phyloP scores from a whole-genome alignment of 768 basidiomycete genomes.

The Hygrocybe coccinea region DNA sequence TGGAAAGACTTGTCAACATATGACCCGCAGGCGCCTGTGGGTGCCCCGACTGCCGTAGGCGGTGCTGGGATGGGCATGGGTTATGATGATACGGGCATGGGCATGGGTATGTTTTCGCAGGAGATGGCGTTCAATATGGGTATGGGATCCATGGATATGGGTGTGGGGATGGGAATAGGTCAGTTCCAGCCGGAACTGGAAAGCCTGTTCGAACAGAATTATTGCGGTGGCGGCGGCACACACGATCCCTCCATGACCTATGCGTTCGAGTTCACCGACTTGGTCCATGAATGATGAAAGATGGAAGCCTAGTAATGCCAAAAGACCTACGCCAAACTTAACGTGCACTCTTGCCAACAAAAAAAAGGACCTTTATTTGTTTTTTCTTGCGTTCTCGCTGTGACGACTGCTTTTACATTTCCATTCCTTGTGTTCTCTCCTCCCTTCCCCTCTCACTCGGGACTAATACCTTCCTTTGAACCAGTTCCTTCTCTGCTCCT shows the following conservation, averaged over 20 bases:
- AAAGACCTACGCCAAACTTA: background rate
- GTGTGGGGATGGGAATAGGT: background rate
- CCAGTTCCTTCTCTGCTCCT: no score
- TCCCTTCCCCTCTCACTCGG: background rate
- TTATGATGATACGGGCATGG: background rate
- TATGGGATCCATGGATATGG: background rate
- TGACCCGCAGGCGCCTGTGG: background rate
- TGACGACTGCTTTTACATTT: background rate
- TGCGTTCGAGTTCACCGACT: constrained; percentile 1
- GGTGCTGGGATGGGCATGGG: background rate
- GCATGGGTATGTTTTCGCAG: background rate
- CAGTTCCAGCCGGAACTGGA: background rate
- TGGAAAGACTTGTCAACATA: background rate
- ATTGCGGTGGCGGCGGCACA: background rate
- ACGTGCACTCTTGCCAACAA: background rate
- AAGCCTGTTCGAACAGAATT: background rate
- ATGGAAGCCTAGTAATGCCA: background rate
- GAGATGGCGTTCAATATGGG: background rate
- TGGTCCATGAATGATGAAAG: background rate
- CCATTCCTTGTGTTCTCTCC: background rate
- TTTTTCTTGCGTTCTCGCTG: background rate
- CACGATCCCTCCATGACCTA: background rate
- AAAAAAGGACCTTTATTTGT: background rate
- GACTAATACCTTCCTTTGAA: background rate
- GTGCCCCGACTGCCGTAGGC: background rate